These are phyloP conservation scores for Venturia asperata DNA, from an alignment of 2,329 filamentous ascomycete species.

Conservation along the genomic window DNA sequence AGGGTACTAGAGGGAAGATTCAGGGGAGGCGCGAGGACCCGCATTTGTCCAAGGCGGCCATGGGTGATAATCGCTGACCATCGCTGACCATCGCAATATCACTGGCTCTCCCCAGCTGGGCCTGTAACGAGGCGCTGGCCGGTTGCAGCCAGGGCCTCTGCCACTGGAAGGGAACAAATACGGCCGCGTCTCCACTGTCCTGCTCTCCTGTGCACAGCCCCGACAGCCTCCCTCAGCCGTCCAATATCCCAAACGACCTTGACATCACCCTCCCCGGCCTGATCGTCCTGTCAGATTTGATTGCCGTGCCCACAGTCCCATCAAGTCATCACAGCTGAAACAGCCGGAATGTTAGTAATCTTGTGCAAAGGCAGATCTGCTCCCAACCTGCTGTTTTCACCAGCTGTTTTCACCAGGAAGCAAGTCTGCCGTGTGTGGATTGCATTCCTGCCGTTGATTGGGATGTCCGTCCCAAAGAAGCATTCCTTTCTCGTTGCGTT, in stretches of 20 bases:
- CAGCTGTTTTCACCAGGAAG: too few species aligned
- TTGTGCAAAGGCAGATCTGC: neutral
- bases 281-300: constrained; percentile 1
- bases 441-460: neutral
- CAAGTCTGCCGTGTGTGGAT: neutral
- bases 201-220: too few species aligned
- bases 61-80: neutral
- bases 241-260: neutral
- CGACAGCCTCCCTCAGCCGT: neutral
- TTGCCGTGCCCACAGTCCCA: neutral
- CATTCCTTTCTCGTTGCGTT: neutral
- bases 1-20: neutral
- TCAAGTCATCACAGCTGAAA: too few species aligned
- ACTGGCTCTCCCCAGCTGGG: neutral
- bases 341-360: neutral
- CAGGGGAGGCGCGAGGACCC: constrained; percentile 1
- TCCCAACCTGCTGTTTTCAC: neutral
- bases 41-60: neutral
- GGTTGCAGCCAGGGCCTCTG: neutral
- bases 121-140: neutral
- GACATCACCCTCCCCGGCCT: too few species aligned
- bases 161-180: neutral
- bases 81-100: neutral
- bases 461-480: too few species aligned
- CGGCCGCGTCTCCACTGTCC: neutral